phyloP scores from a whole-genome alignment of 2,329 filamentous ascomycete species.

The Colletotrichum abscissum region DNA sequence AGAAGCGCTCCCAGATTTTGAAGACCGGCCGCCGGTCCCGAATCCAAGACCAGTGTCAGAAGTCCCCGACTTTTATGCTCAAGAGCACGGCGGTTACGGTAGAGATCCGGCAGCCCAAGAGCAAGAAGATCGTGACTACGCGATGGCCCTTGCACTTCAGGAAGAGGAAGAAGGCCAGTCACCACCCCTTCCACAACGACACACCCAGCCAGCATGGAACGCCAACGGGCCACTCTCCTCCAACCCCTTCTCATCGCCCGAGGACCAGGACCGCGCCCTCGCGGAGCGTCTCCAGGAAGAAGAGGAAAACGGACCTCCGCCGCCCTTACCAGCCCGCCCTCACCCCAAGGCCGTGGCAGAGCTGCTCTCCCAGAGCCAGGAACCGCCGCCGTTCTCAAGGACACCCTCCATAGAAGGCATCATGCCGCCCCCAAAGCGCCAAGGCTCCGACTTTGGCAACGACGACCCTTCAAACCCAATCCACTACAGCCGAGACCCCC shows the following conservation, averaged over 20 bases:
- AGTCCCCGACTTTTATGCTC: constrained; percentile 25
- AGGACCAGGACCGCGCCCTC: constrained; percentile 24
- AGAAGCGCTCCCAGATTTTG: not conserved
- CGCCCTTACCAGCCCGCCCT: constrained; percentile 23
- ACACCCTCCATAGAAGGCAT: constrained; percentile 27
- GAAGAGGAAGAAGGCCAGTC: constrained; percentile 26
- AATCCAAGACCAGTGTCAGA: constrained; percentile 11
- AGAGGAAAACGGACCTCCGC: constrained; percentile 18
- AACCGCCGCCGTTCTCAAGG: constrained; percentile 20
- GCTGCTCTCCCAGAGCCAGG: constrained; percentile 15
- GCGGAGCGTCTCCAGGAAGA: constrained; percentile 25
- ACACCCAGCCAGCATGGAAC: constrained; percentile 8
- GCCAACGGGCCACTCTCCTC: not conserved
- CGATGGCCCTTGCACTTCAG: constrained; percentile 30
- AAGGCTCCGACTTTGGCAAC: constrained; percentile 25
- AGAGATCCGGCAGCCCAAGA: constrained; percentile 14
- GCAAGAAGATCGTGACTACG: constrained; percentile 31
- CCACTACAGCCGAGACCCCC: constrained; percentile 28
- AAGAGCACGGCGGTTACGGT: constrained; percentile 14
- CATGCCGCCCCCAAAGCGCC: constrained; percentile 21
- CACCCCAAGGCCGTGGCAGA: constrained; percentile 23
- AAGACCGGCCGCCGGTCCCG: not conserved
- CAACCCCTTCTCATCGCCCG: constrained; percentile 17
- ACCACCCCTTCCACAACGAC: constrained; percentile 14
- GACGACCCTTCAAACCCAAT: constrained; percentile 31